Conservation (phyloP, 805 yeast species). For the Hanseniaspora lachancei region DNA sequence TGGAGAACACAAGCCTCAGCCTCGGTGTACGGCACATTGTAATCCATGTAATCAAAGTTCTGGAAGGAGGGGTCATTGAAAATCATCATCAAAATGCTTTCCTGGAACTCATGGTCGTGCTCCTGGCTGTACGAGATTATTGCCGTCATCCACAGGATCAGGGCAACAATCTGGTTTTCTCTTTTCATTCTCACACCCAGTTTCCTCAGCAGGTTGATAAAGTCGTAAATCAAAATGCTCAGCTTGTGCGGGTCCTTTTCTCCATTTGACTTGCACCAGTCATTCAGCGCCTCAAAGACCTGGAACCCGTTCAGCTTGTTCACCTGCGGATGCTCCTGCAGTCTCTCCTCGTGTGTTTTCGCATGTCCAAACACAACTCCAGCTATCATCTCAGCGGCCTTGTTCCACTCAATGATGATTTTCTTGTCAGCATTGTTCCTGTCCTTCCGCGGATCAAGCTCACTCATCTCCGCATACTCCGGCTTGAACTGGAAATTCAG, state of each 20-base stretch:
- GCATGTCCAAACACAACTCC: background rate
- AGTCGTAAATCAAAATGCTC: background rate
- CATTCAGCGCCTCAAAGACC: background rate
- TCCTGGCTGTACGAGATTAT: slow-evolving; percentile 5
- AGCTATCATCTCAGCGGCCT: background rate
- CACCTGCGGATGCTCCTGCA: slow-evolving; percentile 2
- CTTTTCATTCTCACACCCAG: background rate
- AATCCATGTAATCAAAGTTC: slow-evolving; percentile 1
- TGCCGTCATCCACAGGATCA: slow-evolving; percentile 7
- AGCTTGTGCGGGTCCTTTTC: background rate
- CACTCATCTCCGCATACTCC: background rate
- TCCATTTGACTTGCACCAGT: slow-evolving; percentile 6
- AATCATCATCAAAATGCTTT: slow-evolving; percentile 2
- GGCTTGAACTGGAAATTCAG: slow-evolving; percentile 1
- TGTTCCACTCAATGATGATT: background rate
- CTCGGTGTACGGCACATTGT: background rate
- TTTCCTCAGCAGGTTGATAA: background rate
- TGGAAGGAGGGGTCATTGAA: background rate
- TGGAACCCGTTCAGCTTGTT: slow-evolving; percentile 9
- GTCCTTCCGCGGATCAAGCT: background rate
- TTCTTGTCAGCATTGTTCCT: background rate
- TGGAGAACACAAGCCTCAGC: background rate
- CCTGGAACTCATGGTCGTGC: slow-evolving; percentile 1
- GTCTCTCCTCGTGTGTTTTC: background rate
- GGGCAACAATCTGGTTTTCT: slow-evolving; percentile 1